Conservation (phyloP, 306 rosid genomes). For the Delonix regia region DNA sequence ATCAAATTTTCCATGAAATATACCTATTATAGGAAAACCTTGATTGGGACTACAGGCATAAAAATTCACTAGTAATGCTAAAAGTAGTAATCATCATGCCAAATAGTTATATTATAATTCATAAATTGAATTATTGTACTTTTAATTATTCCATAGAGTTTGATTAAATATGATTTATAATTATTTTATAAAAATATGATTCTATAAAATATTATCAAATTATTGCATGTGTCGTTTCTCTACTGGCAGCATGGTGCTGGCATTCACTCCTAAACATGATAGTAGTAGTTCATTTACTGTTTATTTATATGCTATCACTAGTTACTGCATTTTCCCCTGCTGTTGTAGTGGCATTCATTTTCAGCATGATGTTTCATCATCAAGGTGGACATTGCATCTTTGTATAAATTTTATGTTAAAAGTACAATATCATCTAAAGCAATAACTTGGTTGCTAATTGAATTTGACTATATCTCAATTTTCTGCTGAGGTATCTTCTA, state of each 20-base stretch:
- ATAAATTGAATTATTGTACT: neutral
- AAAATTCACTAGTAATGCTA: neutral
- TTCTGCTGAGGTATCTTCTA: neutral
- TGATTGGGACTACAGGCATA: neutral
- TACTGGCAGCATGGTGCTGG: neutral
- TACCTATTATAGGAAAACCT: neutral
- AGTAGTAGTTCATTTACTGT: neutral
- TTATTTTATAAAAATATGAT: neutral
- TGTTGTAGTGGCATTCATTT: neutral
- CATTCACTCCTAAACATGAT: constrained; percentile 7
- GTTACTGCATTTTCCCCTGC: neutral
- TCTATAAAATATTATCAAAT: neutral
- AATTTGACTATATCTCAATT: constrained; percentile 1
- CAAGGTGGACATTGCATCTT: neutral
- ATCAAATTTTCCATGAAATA: neutral
- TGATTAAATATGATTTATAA: neutral
- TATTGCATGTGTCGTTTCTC: neutral
- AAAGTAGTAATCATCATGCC: neutral
- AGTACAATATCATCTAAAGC: neutral
- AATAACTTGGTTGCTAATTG: neutral
- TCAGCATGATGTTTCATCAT: neutral
- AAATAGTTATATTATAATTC: neutral
- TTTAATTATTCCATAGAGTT: neutral
- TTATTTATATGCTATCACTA: neutral
- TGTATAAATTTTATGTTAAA: neutral